Evolutionary conservation across 2,329 filamentous ascomycete species (phyloP), one percentile per base, ranked within the genome.

Genomic region (Ramularia endophylla): DNA sequence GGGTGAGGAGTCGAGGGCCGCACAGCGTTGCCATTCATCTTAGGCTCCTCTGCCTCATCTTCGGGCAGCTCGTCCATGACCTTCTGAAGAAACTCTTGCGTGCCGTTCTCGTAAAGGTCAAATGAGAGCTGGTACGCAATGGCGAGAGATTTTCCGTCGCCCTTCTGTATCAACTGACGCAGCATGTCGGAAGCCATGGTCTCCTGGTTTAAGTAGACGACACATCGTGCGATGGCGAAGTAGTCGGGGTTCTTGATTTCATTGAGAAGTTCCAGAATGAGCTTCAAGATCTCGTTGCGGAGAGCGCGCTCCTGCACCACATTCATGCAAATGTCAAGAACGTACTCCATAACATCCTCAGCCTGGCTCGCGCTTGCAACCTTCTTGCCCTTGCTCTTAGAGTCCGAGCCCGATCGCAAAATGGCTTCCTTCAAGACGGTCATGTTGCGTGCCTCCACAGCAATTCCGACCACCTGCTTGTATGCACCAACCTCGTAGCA

Each of bases 51-150:
- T 28, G 75, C 70, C 11, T 62, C 59, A 25, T 69, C 67, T 31
- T 73, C 69, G 0, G 88, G 86, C 22, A 97, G 71, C 33, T 86
- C 81, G 44, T 85, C 80, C 58, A 90, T 82, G 32, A 98, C 86
- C 67, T 92, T 95, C 53, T 82, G 81, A 17, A 98, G 68, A 57
- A 98, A 98, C 62, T 97, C 92, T 58, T 98, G 92, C 0, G 92
- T 97, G 53, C 92, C 92, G 60, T 98, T 98, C 68, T 98, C 92
- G 65, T 95, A 97, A 5, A 98, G 75, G 59, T 98, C 92, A 58
- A 98, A 98, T 1, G 90, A 92, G 43, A 98, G 94, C 63, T 98
- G 92, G 64, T 97, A 98, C 13, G 92, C 92, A 36, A 87, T 83
- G 15, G 89, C 85, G 12, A 87, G 78, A 0, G 87, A 88, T 46